Evolutionary conservation across 441 rosid species (phyloP), one percentile per base, ranked within the genome.

Genomic region (Corymbia calophylla): DNA sequence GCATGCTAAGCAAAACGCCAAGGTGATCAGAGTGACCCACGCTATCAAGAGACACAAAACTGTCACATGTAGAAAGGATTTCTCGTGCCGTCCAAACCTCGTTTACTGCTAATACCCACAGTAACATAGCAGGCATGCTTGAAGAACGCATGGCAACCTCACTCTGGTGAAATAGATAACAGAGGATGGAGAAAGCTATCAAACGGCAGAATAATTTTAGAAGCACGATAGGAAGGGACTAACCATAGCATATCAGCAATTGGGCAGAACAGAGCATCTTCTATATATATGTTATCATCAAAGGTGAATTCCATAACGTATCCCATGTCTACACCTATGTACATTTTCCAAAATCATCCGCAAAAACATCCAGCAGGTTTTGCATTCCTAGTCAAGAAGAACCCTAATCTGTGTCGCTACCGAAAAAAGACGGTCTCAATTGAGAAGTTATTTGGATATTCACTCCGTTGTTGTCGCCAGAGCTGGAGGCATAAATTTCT

Each of bases 401-500:
- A 54, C 51, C 84, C 44, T 77, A 77, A 77, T 77, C 84, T 77
- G 84, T 77, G 84, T 77, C 23, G 84, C 84, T 48, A 77, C n/a
- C 3, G n/a, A 25, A 86, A 86, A 55, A 55, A 77, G 87, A 53
- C 17, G 62, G 87, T 53, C 87, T 77, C 84, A 44, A 77, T 77
- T 51, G 13, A 77, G 87, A 86, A 86, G 87, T n/a, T 86, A 86
- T 53, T 56, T 86, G 66, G 29, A 54, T 86, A n/a, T 60, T 55
- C 88, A 86, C 27, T 56, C 27, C 23, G 12, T 27, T 14, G n/a
- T 8, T n/a, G 10, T 27, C 15, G 18, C n/a, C 1, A 73, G 87
- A 23, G 87, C 77, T 0, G 81, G 89, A 84, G 89, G 35, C 56
- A 87, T 90, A 89, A 93, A 94, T 39, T 91, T 91, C 88, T 95